Base-by-base conservation (phyloP, 2,329 filamentous ascomycete genomes). In the Ceratocystis eucalypticola region DNA sequence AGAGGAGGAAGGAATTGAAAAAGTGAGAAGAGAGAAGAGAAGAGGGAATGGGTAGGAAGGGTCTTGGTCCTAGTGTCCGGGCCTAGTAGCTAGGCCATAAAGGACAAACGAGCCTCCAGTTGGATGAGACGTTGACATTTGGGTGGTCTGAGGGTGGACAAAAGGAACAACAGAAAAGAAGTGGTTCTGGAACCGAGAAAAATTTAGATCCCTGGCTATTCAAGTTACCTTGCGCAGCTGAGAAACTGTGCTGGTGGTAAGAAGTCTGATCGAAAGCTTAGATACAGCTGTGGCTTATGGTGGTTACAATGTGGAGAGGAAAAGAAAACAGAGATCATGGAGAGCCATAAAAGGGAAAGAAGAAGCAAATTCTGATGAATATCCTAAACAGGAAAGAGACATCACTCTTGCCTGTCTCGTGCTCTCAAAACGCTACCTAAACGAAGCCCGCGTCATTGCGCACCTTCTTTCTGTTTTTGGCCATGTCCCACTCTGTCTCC, bases 131-230 rank as follows among this genome's bases (percentile, higher is more conserved):
- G 55, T 59, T 22, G 48, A 25, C 15, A 25, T 28, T 12, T 10
- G 22, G 55, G 55, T 59, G 55, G 55, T 59, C 55, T 59, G 55
- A 59, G 55, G 55, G 55, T 59, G 55, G 55, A 59, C 28, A 10
- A 59, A 59, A 59, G 55, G 55, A 59, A 59, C 37, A 28, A 33
- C 28, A 59, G 37, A 59, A n/a, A 59, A 59, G 55, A 59, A 59
- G 55, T 59, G 55, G 55, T 20, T 8, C 55, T 41, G 1, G 55
- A 30, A 37, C 30, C 17, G 25, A 28, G n/a, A 28, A 59, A 59
- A 59, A 59, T 59, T 59, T 37, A 59, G 55, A 59, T 37, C 28
- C 55, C 55, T 59, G 30, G 6, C 5, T 6, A 33, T 7, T 33
- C 30, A 33, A 33, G 30, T 8, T 33, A 30, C 28, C 22, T 10